Evolutionary conservation across 305 asterid species (phyloP).

Genomic region (Euphrasia arctica): DNA sequence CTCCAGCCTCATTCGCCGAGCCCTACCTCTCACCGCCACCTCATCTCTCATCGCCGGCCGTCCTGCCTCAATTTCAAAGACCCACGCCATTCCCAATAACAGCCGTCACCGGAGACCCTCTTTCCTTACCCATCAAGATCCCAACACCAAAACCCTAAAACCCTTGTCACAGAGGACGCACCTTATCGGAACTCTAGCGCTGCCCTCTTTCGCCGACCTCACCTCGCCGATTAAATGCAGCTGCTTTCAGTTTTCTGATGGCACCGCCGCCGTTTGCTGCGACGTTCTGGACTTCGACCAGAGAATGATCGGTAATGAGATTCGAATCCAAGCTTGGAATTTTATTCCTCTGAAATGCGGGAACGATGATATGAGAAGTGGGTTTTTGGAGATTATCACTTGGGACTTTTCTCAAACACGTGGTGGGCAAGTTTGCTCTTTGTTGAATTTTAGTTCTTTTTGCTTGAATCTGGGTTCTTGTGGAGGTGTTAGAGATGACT

Average conservation of each 20-base stretch:
- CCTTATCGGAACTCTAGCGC: conserved; percentile 54
- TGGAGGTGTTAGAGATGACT: conserved; percentile 30
- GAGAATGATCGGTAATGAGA: conserved; percentile 41
- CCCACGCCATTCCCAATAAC: conserved; percentile 19
- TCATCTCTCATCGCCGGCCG: conserved; percentile 39
- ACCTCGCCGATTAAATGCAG: conserved; percentile 33
- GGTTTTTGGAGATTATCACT: conserved; percentile 68
- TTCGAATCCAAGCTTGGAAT: conserved; percentile 67
- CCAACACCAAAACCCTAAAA: conserved; percentile 43
- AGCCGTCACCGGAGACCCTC: conserved; percentile 23
- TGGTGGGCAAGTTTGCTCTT: conserved; percentile 27
- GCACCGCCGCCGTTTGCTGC: conserved; percentile 56
- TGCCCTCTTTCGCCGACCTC: conserved; percentile 39
- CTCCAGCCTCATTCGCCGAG: conserved; percentile 52
- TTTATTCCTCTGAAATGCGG: conserved; percentile 51
- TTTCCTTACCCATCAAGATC: conserved; percentile 26
- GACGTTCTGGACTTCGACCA: conserved; percentile 58
- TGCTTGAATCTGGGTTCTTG: conserved; percentile 35
- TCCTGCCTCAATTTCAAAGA: conserved; percentile 23
- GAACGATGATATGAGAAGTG: conserved; percentile 37
- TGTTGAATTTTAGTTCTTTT: conserved; percentile 32
- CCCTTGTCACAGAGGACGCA: conserved; percentile 44
- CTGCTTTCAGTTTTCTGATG: conserved; percentile 70
- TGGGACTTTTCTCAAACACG: conserved; percentile 48
- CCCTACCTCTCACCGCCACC: conserved; percentile 57